Evolutionary conservation across 2,329 filamentous ascomycete genomes (phyloP).

Genomic region (Neospermospora avenae): DNA sequence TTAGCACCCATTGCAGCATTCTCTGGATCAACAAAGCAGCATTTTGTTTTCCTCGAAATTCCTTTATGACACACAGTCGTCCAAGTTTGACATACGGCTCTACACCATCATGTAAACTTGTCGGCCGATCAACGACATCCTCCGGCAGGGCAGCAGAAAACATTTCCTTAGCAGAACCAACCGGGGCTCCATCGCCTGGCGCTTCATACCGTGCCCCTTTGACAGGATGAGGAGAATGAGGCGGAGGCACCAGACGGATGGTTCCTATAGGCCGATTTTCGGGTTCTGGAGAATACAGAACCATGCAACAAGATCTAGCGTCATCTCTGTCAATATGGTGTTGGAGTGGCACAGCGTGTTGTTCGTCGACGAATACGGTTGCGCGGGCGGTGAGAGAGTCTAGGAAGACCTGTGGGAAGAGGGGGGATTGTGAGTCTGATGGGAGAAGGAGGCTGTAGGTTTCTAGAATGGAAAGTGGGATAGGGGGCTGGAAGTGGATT

Average conservation of each 20-base stretch:
- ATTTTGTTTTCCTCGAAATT: constrained; percentile 47
- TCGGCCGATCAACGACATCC: constrained; percentile 35
- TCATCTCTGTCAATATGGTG: constrained; percentile 81
- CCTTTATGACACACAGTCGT: constrained; percentile 66
- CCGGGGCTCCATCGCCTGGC: constrained; percentile 7
- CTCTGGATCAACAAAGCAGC: constrained; percentile 31
- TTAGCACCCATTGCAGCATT: constrained; percentile 65
- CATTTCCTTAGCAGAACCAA: neutral
- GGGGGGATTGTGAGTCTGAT: constrained; percentile 7
- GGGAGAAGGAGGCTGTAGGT: constrained; percentile 11
- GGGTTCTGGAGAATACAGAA: constrained; percentile 37
- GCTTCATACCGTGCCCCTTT: constrained; percentile 36
- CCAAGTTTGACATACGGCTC: constrained; percentile 84
- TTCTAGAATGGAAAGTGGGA: constrained; percentile 3
- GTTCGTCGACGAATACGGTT: constrained; percentile 56
- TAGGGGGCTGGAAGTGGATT: constrained; percentile 11
- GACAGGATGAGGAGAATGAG: constrained; percentile 54
- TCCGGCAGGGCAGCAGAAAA: constrained; percentile 14
- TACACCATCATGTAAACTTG: constrained; percentile 53
- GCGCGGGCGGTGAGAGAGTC: constrained; percentile 60
- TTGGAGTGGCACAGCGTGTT: constrained; percentile 50
- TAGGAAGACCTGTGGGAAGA: constrained; percentile 52
- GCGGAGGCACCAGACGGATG: constrained; percentile 57
- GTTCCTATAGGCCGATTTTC: constrained; percentile 29
- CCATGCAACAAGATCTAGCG: constrained; percentile 74